A percentile compares a stretch with the other conserved stretches of the same genome.
Evolutionary conservation across 1,284 basidiomycete species (phyloP).

Genomic region (Moniliophthora roreri): DNA sequence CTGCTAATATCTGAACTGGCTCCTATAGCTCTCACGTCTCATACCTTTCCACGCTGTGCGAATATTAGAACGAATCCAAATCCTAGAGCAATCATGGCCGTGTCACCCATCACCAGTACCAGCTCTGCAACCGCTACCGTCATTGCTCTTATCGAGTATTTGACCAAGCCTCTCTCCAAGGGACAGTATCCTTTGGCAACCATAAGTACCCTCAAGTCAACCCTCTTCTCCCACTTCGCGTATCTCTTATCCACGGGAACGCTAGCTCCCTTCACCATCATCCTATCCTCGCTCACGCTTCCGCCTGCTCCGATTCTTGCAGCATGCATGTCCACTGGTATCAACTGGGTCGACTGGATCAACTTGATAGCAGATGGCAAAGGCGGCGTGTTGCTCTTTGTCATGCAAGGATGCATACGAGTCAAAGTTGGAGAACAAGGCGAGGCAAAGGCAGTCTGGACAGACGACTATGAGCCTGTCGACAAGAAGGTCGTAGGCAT

Average conservation of each 20-base stretch:
- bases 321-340: neutral
- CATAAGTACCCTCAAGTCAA: neutral
- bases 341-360: neutral
- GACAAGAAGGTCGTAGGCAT: neutral
- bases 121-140: neutral
- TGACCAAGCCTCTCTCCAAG: neutral
- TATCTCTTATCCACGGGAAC: neutral
- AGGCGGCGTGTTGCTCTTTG: neutral
- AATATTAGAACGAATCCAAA: neutral
- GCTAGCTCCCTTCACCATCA: neutral
- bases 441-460: neutral
- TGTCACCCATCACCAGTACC: neutral
- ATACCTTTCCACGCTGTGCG: neutral
- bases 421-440: neutral
- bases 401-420: neutral
- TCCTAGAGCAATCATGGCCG: neutral
- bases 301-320: constrained; percentile 1
- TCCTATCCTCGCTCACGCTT: neutral
- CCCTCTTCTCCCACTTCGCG: neutral
- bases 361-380: neutral
- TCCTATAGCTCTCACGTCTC: neutral
- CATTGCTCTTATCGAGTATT: neutral
- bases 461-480: neutral
- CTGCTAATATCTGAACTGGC: neutral
- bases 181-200: neutral